Conservation (phyloP, 2,329 filamentous ascomycete species). For the Fusarium concolor region DNA sequence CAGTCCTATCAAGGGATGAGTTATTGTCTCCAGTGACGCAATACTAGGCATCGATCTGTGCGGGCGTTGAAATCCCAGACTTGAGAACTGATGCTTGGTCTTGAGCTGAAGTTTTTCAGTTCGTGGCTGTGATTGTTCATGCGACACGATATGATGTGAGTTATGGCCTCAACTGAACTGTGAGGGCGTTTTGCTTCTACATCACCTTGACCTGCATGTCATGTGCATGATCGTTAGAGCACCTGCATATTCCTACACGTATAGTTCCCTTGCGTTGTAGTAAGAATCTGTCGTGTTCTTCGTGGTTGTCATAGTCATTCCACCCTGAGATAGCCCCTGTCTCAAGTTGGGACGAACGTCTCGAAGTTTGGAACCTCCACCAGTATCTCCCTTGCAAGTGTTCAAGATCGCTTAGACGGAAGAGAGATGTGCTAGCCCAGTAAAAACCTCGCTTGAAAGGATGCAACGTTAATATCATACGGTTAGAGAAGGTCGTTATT, state of each 20-base stretch:
- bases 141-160: constrained; percentile 2
- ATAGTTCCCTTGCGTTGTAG: not conserved
- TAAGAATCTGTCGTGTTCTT: not conserved
- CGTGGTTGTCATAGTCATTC: constrained; percentile 12
- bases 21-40: constrained; percentile 28
- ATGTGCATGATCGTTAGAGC: constrained; percentile 26
- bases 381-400: constrained; percentile 16
- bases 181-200: constrained; percentile 1
- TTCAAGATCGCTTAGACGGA: constrained; percentile 6
- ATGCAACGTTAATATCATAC: not conserved
- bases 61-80: constrained; percentile 11
- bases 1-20: constrained; percentile 6
- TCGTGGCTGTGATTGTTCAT: constrained; percentile 1
- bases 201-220: not conserved
- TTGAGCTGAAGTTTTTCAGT: not conserved
- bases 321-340: constrained; percentile 33
- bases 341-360: constrained; percentile 36
- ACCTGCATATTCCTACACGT: constrained; percentile 20
- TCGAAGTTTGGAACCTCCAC: constrained; percentile 20
- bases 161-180: constrained; percentile 19
- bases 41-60: constrained; percentile 28
- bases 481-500: not conserved
- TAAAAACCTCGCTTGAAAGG: not conserved
- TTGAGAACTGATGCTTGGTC: not conserved
- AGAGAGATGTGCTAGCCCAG: not conserved